A percentile compares a stretch with the other conserved stretches of the same genome.
Evolutionary conservation across 768 basidiomycete genomes (phyloP).

Genomic region (Kwoniella botswanensis): DNA sequence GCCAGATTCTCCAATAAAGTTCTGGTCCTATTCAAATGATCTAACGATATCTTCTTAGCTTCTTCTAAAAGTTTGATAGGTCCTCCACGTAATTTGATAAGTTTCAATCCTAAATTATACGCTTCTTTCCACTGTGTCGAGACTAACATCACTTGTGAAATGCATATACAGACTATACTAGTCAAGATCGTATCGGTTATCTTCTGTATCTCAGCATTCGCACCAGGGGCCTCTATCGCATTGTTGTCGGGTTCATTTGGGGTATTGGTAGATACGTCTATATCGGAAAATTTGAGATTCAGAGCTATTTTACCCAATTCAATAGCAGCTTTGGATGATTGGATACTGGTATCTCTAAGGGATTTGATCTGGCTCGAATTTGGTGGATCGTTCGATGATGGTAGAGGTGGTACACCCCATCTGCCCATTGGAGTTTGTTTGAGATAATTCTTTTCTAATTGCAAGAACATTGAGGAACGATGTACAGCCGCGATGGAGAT

Average conservation of each 20-base stretch:
- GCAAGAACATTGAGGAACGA: constrained; percentile 14
- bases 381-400: constrained; percentile 6
- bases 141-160: constrained; percentile 15
- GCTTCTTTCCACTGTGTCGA: constrained; percentile 11
- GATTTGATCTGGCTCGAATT: background rate
- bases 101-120: constrained; percentile 8
- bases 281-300: constrained; percentile 3
- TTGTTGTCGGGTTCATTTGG: background rate
- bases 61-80: constrained; percentile 8
- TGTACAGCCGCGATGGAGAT: constrained; percentile 9
- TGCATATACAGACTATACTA: constrained; percentile 9
- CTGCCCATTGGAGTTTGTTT: constrained; percentile 2
- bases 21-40: constrained; percentile 1
- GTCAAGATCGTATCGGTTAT: constrained; percentile 9
- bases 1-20: constrained; percentile 12
- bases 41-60: constrained; percentile 5
- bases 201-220: background rate
- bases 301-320: constrained; percentile 13
- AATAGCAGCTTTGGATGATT: constrained; percentile 13
- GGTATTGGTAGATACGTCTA: too few species aligned
- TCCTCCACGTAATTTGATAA: constrained; percentile 11
- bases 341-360: background rate
- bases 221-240: background rate
- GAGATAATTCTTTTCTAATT: constrained; percentile 5
- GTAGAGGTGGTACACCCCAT: constrained; percentile 13